Conservation (phyloP, 495 filamentous ascomycete genomes). For the Lineolata rhizophorae region DNA sequence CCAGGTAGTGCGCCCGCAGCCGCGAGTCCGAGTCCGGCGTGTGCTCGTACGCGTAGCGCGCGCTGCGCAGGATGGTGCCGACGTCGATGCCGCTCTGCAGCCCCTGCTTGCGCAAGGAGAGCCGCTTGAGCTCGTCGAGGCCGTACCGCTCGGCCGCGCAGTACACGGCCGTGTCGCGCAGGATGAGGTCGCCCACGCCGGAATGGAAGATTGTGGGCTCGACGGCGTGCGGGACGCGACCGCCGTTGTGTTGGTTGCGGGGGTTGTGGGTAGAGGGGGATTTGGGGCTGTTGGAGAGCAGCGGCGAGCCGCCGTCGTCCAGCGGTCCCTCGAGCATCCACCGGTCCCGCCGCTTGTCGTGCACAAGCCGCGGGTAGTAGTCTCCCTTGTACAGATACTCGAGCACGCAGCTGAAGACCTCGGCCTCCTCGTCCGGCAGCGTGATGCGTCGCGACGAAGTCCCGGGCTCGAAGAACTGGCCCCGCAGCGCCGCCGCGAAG, state of each 20-base stretch:
- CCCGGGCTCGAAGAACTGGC: constrained; percentile 31
- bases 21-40: constrained; percentile 75
- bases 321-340: constrained; percentile 19
- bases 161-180: constrained; percentile 83
- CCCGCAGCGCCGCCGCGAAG: constrained; percentile 30
- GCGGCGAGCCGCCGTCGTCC: constrained; percentile 5
- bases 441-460: constrained; percentile 27
- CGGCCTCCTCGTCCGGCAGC: constrained; percentile 42
- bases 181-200: constrained; percentile 38
- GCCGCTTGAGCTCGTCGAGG: constrained; percentile 59
- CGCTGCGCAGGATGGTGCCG: constrained; percentile 68
- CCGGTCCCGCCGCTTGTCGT: constrained; percentile 20
- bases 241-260: constrained; percentile 4
- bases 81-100: constrained; percentile 69
- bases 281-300: not conserved
- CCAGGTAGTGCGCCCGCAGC: constrained; percentile 83
- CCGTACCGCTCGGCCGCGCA: constrained; percentile 72
- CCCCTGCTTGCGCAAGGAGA: constrained; percentile 77
- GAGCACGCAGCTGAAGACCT: constrained; percentile 42
- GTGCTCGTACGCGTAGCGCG: constrained; percentile 84
- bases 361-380: constrained; percentile 30
- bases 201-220: constrained; percentile 53
- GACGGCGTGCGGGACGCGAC: constrained; percentile 6
- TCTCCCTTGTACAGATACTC: constrained; percentile 55
- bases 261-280: constrained; percentile 4